phyloP scores from a whole-genome alignment of 768 basidiomycete species.

The Lyophyllum decastes region DNA sequence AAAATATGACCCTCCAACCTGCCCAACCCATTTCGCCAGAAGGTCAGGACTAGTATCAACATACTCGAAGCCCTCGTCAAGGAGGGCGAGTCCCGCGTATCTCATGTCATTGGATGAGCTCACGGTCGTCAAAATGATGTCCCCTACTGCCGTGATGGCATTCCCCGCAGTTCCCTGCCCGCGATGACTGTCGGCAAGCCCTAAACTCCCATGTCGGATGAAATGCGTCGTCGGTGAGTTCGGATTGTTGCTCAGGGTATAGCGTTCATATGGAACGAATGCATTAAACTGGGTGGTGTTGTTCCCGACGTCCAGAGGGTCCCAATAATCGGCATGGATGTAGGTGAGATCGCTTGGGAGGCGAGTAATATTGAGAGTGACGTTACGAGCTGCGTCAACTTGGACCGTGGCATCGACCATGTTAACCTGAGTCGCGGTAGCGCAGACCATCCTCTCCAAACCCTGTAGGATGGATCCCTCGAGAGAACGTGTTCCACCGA shows the following conservation, averaged over 20 bases:
- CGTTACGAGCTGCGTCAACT: not conserved
- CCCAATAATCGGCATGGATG: constrained; percentile 13
- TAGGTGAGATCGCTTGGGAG: constrained; percentile 17
- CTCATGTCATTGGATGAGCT: not conserved
- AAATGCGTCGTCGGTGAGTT: constrained; percentile 6
- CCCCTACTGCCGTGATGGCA: not conserved
- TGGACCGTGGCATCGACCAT: constrained; percentile 17
- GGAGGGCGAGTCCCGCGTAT: not conserved
- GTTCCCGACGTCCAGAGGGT: not conserved
- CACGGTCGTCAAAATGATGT: not conserved
- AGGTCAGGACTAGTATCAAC: not conserved
- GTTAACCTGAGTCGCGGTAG: constrained; percentile 19
- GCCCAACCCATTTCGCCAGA: constrained; percentile 14
- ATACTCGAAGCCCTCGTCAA: constrained; percentile 5
- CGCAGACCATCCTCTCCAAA: constrained; percentile 18
- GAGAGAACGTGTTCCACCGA: constrained; percentile 9
- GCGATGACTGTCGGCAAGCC: not conserved
- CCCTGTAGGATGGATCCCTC: constrained; percentile 1
- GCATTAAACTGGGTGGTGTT: not conserved
- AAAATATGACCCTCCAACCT: constrained; percentile 18
- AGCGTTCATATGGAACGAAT: constrained; percentile 8
- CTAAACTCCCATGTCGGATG: not conserved
- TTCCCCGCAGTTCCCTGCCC: constrained; percentile 12
- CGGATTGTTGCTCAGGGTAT: constrained; percentile 10
- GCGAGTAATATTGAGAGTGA: constrained; percentile 14